Conservation (phyloP, 208 protist species). For the Trichomonas vaginalis region DNA sequence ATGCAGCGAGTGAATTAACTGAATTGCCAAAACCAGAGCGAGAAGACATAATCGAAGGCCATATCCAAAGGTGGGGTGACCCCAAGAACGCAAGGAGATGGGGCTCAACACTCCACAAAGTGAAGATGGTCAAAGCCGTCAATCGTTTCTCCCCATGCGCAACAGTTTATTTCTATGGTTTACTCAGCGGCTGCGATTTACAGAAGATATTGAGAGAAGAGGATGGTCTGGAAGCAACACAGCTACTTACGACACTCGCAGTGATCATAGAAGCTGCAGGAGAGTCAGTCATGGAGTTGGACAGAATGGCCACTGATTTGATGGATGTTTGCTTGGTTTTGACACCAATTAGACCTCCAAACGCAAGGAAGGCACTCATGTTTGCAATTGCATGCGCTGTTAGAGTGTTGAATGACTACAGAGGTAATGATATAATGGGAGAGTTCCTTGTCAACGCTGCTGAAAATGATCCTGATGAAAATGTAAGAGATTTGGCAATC, state of each 20-base stretch:
- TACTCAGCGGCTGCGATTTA: neutral
- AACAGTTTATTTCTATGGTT: neutral
- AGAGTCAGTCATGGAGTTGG: neutral
- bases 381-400: neutral
- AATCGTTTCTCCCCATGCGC: neutral
- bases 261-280: neutral
- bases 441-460: neutral
- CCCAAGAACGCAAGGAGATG: neutral
- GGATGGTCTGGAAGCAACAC: neutral
- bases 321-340: neutral
- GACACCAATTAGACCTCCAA: neutral
- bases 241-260: neutral
- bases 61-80: neutral
- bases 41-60: neutral
- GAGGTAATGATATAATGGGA: neutral
- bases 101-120: neutral
- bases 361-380: neutral
- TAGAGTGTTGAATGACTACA: neutral
- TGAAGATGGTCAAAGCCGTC: neutral
- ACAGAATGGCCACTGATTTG: neutral
- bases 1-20: neutral
- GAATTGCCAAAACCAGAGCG: neutral
- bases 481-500: neutral
- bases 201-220: neutral
- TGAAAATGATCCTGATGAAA: conserved; percentile 14